Evolutionary conservation across 768 basidiomycete genomes (phyloP), one percentile per base, ranked within the genome.

Genomic region (Nevesoporus exiguus): DNA sequence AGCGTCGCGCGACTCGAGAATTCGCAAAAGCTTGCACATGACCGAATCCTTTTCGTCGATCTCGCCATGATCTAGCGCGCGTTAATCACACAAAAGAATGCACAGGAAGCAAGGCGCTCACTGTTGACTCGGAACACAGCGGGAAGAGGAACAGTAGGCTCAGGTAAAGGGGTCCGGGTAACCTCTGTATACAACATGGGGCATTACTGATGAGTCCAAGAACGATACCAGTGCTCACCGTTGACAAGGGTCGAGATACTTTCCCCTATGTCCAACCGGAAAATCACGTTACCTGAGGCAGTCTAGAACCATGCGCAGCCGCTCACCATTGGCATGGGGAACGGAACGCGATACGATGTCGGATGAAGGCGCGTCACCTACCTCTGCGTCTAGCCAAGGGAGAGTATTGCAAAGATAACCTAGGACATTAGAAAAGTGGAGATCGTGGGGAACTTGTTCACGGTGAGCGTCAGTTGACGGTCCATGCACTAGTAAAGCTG

Each of bases 361-460:
- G n/a, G 10, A n/a, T n/a, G 36, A 19, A 37, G 36, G n/a, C 3
- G n/a, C 15, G n/a, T 17, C n/a, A 19, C n/a, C 36, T 5, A 10
- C n/a, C 8, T 37, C 36, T 24, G 21, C 40, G 25, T 41, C 40
- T 41, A 25, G 25, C 24, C 10, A 22, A 13, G 40, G 40, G 21
- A 41, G 40, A 15, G 9, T 14, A 17, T 33, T 21, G 21, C 15
- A 5, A 19, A 59, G 55, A 19, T 53, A 47, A 15, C 44, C 40
- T 13, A 57, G 17, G 17, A 57, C 47, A 22, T 33, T 57, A 3
- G 44, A 37, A 7, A 59, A 22, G 19, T 10, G 52, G 25, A 36
- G 7, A 40, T 17, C 25, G 1, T 1, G 13, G 8, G 34, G 8
- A n/a, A 43, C 52, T 22, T n/a, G n/a, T 14, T 31, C 15, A 3